Evolutionary conservation across 148 eudicot genomes (phyloP).

Genomic region (Silene conica): DNA sequence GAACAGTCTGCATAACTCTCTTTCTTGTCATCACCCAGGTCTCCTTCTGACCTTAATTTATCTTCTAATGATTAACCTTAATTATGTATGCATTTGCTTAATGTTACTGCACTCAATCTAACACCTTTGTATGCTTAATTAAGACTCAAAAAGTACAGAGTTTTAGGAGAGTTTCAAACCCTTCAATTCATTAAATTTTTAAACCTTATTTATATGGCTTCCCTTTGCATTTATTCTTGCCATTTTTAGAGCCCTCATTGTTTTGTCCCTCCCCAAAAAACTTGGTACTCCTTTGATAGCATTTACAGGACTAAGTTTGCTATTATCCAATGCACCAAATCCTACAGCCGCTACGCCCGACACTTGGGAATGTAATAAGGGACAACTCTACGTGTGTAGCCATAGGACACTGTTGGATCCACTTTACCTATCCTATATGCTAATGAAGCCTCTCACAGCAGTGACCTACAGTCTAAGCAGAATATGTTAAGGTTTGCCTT

Average conservation of each 20-base stretch:
- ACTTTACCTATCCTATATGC: conserved; percentile 44
- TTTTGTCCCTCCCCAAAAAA: conserved; percentile 35
- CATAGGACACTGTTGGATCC: conserved; percentile 79
- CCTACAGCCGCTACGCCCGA: no score
- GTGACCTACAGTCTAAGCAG: conserved; percentile 74
- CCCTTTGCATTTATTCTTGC: conserved; percentile 51
- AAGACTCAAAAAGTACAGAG: no score
- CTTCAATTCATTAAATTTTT: no score
- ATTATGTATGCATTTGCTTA: no score
- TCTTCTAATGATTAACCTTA: no score
- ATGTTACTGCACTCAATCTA: no score
- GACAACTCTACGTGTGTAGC: conserved; percentile 63
- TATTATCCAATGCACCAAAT: conserved; percentile 17
- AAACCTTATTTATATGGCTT: conserved; percentile 63
- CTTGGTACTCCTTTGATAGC: conserved; percentile 33
- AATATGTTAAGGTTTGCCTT: conserved; percentile 56
- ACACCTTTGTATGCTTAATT: no score
- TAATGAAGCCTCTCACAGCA: conserved; percentile 51
- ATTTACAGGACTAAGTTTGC: conserved; percentile 45
- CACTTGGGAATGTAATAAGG: conserved; percentile 21
- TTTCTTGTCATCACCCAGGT: no score
- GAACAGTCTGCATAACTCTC: no score
- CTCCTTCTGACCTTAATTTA: no score
- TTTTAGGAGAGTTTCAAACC: no score
- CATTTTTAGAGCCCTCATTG: conserved; percentile 40